phyloP scores from a whole-genome alignment of 2,329 filamentous ascomycete genomes.

The Ophiostoma fasciatum region DNA sequence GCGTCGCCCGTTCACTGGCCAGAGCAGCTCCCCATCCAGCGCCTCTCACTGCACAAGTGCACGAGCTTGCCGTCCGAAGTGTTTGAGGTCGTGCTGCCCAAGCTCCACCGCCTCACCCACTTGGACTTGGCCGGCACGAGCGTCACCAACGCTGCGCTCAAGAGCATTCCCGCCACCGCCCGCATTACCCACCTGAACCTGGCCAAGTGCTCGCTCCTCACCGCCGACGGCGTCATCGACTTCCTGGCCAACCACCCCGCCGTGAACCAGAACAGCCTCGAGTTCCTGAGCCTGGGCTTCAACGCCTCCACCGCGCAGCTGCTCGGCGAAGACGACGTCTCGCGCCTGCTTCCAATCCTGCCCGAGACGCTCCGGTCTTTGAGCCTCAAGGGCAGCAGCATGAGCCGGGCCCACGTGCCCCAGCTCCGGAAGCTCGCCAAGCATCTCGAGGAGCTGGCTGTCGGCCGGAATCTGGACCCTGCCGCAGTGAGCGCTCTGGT shows the following conservation, averaged over 20 bases:
- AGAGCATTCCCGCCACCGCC: slow-evolving; percentile 56
- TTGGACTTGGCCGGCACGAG: slow-evolving; percentile 68
- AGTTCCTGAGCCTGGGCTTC: slow-evolving; percentile 59
- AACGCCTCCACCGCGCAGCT: slow-evolving; percentile 60
- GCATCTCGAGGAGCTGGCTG: slow-evolving; percentile 60
- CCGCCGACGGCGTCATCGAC: slow-evolving; percentile 49
- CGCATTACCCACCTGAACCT: slow-evolving; percentile 64
- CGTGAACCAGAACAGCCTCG: slow-evolving; percentile 39
- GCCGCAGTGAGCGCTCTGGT: slow-evolving; percentile 53
- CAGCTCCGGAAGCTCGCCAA: slow-evolving; percentile 51
- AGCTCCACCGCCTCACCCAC: slow-evolving; percentile 55
- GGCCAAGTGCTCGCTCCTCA: slow-evolving; percentile 58
- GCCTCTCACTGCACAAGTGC: slow-evolving; percentile 67
- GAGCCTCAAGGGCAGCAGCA: slow-evolving; percentile 60
- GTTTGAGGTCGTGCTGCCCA: slow-evolving; percentile 57
- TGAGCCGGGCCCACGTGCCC: slow-evolving; percentile 49
- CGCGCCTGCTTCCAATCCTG: slow-evolving; percentile 48
- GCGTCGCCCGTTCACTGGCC: slow-evolving; percentile 30
- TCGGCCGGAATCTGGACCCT: slow-evolving; percentile 53
- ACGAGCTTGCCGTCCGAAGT: slow-evolving; percentile 50
- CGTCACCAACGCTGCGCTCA: slow-evolving; percentile 56
- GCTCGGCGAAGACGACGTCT: slow-evolving; percentile 50
- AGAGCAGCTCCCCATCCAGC: slow-evolving; percentile 41
- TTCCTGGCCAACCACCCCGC: slow-evolving; percentile 61
- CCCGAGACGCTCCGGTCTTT: slow-evolving; percentile 56